Evolutionary conservation across 139 green algal genomes (phyloP).

Genomic region (Nannochloris sp.): DNA sequence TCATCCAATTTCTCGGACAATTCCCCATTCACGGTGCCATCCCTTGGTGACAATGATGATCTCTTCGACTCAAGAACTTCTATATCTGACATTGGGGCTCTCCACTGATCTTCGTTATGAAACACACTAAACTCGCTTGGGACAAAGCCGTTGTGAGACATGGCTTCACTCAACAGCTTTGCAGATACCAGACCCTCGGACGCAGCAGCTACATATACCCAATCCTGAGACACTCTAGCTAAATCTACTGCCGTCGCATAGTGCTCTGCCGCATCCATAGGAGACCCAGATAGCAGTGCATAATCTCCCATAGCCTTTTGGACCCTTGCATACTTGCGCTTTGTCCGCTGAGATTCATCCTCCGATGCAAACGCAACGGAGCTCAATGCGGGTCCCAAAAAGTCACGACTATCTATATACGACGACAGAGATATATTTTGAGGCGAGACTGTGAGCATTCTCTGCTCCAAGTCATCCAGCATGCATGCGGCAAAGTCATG

Average conservation of each 20-base stretch:
- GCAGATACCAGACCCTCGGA: slow-evolving; percentile 47
- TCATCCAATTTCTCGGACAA: too few relatives aligned
- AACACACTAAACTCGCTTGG: slow-evolving; percentile 20
- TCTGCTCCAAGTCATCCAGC: slow-evolving; percentile 67
- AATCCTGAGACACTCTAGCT: slow-evolving; percentile 26
- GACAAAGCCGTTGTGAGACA: slow-evolving; percentile 31
- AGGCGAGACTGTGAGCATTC: slow-evolving; percentile 55
- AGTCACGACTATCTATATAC: slow-evolving; percentile 19
- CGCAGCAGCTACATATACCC: slow-evolving; percentile 34
- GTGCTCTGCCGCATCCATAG: slow-evolving; percentile 61
- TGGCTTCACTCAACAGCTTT: slow-evolving; percentile 36
- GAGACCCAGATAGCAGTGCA: slow-evolving; percentile 64
- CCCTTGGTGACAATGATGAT: background rate
- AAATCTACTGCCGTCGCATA: slow-evolving; percentile 48
- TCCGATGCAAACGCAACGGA: slow-evolving; percentile 26
- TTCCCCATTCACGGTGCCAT: background rate
- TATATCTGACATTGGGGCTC: slow-evolving; percentile 4
- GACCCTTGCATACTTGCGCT: slow-evolving; percentile 57
- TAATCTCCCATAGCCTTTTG: slow-evolving; percentile 77
- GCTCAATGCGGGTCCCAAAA: slow-evolving; percentile 12
- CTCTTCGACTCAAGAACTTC: background rate
- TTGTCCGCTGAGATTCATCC: slow-evolving; percentile 34
- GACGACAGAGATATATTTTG: slow-evolving; percentile 50
- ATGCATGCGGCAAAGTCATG: slow-evolving; percentile 67
- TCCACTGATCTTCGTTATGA: slow-evolving; percentile 30